phyloP scores from a whole-genome alignment of 495 filamentous ascomycete genomes.

The Aspergillus diversus region DNA sequence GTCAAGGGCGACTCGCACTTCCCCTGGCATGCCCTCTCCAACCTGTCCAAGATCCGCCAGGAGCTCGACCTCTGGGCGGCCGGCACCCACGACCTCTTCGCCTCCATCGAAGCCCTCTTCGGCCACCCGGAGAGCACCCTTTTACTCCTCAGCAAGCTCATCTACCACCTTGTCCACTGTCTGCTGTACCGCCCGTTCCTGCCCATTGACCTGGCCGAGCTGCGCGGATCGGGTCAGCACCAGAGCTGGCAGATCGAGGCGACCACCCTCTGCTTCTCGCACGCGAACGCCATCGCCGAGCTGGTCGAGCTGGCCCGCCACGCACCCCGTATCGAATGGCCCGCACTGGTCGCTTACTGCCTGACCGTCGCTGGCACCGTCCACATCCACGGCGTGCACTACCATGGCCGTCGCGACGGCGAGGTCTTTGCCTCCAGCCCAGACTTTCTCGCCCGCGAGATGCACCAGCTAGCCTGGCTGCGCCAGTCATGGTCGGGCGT shows the following conservation, averaged over 20 bases:
- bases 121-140: slow-evolving; percentile 76
- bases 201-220: slow-evolving; percentile 77
- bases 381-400: slow-evolving; percentile 82
- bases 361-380: slow-evolving; percentile 82
- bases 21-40: slow-evolving; percentile 84
- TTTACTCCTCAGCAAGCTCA: slow-evolving; percentile 77
- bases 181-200: slow-evolving; percentile 84
- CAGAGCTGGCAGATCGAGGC: slow-evolving; percentile 91
- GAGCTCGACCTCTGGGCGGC: slow-evolving; percentile 85
- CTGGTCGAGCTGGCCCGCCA: slow-evolving; percentile 74
- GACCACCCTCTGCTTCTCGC: slow-evolving; percentile 82
- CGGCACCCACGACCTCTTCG: slow-evolving; percentile 77
- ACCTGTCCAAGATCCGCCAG: slow-evolving; percentile 81
- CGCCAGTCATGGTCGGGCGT: slow-evolving; percentile 75
- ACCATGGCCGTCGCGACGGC: slow-evolving; percentile 61
- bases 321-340: slow-evolving; percentile 73
- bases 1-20: slow-evolving; percentile 89
- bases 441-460: slow-evolving; percentile 74
- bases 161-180: slow-evolving; percentile 84
- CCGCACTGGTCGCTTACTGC: slow-evolving; percentile 80
- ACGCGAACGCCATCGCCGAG: slow-evolving; percentile 85
- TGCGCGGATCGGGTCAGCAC: slow-evolving; percentile 77
- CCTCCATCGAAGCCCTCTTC: slow-evolving; percentile 72
- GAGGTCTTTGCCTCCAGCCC: slow-evolving; percentile 67
- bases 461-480: slow-evolving; percentile 76